Conservation (phyloP, 805 yeast genomes). For the Candida maris region DNA sequence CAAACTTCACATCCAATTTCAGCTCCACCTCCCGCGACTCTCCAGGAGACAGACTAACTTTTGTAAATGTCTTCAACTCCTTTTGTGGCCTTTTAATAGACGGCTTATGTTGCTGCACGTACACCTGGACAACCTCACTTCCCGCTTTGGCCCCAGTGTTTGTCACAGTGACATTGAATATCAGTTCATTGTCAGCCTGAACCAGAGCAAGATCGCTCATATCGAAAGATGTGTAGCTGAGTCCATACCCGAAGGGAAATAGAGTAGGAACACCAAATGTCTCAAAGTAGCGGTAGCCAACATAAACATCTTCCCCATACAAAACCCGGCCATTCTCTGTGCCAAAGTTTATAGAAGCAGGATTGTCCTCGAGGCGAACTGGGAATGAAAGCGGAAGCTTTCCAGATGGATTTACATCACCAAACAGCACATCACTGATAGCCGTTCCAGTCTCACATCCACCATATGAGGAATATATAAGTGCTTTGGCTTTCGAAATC, state of each 20-base stretch:
- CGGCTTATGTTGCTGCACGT: constrained; percentile 37
- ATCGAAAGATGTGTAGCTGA: constrained; percentile 38
- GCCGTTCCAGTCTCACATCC: constrained; percentile 41
- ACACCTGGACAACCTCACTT: constrained; percentile 52
- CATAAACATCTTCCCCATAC: constrained; percentile 44
- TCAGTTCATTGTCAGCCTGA: not conserved
- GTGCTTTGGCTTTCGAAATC: constrained; percentile 27
- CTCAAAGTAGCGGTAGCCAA: constrained; percentile 42
- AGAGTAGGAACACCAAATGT: constrained; percentile 32
- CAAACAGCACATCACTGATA: constrained; percentile 41
- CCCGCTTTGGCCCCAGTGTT: constrained; percentile 45
- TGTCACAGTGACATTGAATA: not conserved
- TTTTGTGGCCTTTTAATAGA: constrained; percentile 43
- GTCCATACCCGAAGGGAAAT: constrained; percentile 44
- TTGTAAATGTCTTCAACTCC: constrained; percentile 54
- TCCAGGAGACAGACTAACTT: constrained; percentile 28
- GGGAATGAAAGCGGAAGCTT: constrained; percentile 41
- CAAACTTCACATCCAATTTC: constrained; percentile 29
- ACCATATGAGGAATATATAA: constrained; percentile 36
- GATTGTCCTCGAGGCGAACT: constrained; percentile 30
- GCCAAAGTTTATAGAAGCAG: constrained; percentile 34
- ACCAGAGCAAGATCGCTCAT: constrained; percentile 36
- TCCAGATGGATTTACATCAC: constrained; percentile 41
- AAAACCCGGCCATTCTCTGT: constrained; percentile 32
- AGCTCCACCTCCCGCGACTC: constrained; percentile 7